phyloP scores from a whole-genome alignment of 1,284 basidiomycete genomes.

The Malassezia japonica region DNA sequence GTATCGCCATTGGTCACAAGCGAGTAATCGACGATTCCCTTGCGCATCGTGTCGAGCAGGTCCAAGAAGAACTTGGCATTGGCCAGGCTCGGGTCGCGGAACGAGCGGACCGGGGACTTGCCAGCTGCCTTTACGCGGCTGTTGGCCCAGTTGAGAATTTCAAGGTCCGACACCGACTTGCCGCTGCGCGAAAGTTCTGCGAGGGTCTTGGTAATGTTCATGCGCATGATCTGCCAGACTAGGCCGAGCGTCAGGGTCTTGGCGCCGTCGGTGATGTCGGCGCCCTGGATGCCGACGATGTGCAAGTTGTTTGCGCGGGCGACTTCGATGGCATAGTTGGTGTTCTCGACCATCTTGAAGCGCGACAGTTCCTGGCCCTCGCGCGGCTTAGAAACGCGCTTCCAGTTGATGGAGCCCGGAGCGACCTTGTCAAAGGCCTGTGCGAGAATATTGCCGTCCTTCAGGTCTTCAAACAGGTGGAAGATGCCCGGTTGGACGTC shows the following conservation, averaged over 20 bases:
- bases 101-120: conserved; percentile 67
- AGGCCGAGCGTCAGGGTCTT: conserved; percentile 87
- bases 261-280: conserved; percentile 86
- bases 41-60: conserved; percentile 76
- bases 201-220: conserved; percentile 88
- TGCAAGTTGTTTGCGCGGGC: conserved; percentile 87
- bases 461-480: conserved; percentile 91
- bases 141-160: conserved; percentile 96
- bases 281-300: conserved; percentile 91
- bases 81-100: conserved; percentile 84
- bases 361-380: conserved; percentile 70
- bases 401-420: conserved; percentile 85
- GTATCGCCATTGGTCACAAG: conserved; percentile 63
- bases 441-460: conserved; percentile 75
- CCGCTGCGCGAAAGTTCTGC: conserved; percentile 65
- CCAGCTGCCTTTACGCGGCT: conserved; percentile 68
- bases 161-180: conserved; percentile 72
- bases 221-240: conserved; percentile 92
- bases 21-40: conserved; percentile 86
- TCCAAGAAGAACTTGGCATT: conserved; percentile 90
- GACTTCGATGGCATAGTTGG: conserved; percentile 88
- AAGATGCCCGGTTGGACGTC: conserved; percentile 92
- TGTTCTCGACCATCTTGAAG: conserved; percentile 97
- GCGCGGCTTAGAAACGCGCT: conserved; percentile 84
- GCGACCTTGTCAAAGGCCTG: conserved; percentile 94